Evolutionary conservation across 768 basidiomycete genomes (phyloP), one percentile per base, ranked within the genome.

Genomic region (Sporobolomyces roseus): DNA sequence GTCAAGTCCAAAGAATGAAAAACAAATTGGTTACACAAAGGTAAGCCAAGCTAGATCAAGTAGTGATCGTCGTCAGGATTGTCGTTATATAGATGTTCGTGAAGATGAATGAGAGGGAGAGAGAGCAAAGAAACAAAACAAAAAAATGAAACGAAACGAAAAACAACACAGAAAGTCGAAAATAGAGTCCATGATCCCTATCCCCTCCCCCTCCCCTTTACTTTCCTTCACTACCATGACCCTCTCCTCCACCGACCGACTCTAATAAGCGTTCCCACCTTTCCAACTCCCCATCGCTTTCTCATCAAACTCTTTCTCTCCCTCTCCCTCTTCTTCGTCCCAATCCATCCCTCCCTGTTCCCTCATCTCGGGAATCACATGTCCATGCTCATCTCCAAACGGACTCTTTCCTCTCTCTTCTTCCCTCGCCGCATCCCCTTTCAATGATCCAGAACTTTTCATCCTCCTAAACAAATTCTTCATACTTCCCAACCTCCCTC

Each of bases 391-490:
- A 25, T 45, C 27, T 14, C 23, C 27, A 38, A 29, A 48, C 29
- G 50, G 41, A 29, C 58, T 32, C 58, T 30, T 35, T 48, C 45
- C 5, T 38, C 58, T 23, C 43, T 60, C 13, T 45, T 43, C 9
- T 5, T 48, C 19, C 17, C 29, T 13, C 30, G 45, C 38, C 54
- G 56, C 13, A 23, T 49, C 25, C 35, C 35, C 46, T 70, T 46
- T 32, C 7, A 60, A 30, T 6, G 58, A 48, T 16, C 14, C 12
- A 46, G 4, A 6, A 2, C 43, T 48, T 48, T 60, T 48, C 19
- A 60, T 54, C 30, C 52, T 64, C 16, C 46, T n/a, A 16, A 69
- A 21, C n/a, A n/a, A n/a, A n/a, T n/a, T n/a, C n/a, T n/a, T n/a
- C 56, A 69, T 63, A 36, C 30, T 35, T 16, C 38, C 46, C 30